phyloP scores from a whole-genome alignment of 2,329 filamentous ascomycete genomes.

The Talaromyces sp. region DNA sequence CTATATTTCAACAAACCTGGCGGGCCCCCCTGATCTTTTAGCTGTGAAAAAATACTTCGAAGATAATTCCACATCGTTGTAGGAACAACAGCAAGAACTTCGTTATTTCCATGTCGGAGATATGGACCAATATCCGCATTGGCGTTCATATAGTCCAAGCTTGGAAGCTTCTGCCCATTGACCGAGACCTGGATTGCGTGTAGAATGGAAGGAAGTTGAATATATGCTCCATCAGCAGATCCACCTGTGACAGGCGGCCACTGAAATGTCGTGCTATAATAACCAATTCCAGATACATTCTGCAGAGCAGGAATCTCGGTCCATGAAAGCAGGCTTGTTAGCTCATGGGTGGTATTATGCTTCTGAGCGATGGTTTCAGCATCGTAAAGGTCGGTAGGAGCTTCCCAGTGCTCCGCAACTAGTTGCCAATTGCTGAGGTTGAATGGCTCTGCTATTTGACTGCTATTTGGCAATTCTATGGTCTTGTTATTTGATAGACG shows the following conservation, averaged over 20 bases:
- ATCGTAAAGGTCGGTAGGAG: conserved; percentile 34
- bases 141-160: conserved; percentile 28
- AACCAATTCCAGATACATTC: conserved; percentile 27
- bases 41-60: no score
- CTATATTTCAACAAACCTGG: no score
- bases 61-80: conserved; percentile 26
- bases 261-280: conserved; percentile 2
- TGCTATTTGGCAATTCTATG: no score
- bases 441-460: conserved; percentile 15
- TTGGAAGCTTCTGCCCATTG: conserved; percentile 28
- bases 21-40: no score
- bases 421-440: conserved; percentile 38
- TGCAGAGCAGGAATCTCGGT: conserved; percentile 27
- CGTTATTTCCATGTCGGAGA: conserved; percentile 27
- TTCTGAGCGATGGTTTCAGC: conserved; percentile 22
- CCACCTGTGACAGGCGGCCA: not conserved
- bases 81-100: conserved; percentile 28
- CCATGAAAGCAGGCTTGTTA: conserved; percentile 36
- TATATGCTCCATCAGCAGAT: conserved; percentile 24
- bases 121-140: conserved; percentile 19
- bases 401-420: conserved; percentile 39
- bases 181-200: conserved; percentile 31
- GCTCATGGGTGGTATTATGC: conserved; percentile 32
- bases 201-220: conserved; percentile 28
- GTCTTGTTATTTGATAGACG: no score